Conservation (phyloP, 2,329 filamentous ascomycete species). For the Lachnellula subtilissima region DNA sequence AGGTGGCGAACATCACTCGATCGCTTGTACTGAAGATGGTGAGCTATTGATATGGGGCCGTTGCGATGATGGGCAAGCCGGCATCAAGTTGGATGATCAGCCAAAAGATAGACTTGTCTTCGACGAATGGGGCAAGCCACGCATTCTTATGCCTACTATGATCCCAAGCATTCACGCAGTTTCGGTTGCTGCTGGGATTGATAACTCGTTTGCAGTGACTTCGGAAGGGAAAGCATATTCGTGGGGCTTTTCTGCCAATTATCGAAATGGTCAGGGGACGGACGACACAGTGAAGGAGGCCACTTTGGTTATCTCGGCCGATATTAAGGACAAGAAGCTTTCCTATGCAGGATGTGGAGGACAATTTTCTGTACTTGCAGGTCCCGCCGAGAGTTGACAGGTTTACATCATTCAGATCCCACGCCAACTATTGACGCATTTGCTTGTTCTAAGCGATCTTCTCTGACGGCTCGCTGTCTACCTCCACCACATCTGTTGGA, state of each 20-base stretch:
- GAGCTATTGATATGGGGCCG: constrained; percentile 58
- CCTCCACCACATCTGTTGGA: too few relatives aligned
- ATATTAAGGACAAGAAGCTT: constrained; percentile 68
- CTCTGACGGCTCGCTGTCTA: too few relatives aligned
- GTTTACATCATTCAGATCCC: not conserved
- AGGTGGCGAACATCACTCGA: constrained; percentile 72
- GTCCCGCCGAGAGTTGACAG: constrained; percentile 18
- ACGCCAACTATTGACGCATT: too few relatives aligned
- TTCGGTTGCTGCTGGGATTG: constrained; percentile 60
- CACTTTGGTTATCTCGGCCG: constrained; percentile 77
- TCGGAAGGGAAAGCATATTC: constrained; percentile 65
- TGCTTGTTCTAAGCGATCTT: too few relatives aligned
- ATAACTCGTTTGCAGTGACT: constrained; percentile 69
- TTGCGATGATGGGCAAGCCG: constrained; percentile 50
- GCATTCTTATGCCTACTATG: constrained; percentile 65
- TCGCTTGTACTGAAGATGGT: constrained; percentile 54
- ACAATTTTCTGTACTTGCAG: constrained; percentile 67
- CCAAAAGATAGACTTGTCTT: constrained; percentile 55
- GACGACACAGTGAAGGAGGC: constrained; percentile 73
- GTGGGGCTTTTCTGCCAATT: constrained; percentile 77
- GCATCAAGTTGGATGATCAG: constrained; percentile 51
- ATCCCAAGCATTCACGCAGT: constrained; percentile 43
- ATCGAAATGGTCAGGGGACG: constrained; percentile 72
- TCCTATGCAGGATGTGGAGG: constrained; percentile 76
- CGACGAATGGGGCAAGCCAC: constrained; percentile 58